phyloP scores from a whole-genome alignment of 352 stramenopile genomes.

The Phytophthora macrochlamydospora region DNA sequence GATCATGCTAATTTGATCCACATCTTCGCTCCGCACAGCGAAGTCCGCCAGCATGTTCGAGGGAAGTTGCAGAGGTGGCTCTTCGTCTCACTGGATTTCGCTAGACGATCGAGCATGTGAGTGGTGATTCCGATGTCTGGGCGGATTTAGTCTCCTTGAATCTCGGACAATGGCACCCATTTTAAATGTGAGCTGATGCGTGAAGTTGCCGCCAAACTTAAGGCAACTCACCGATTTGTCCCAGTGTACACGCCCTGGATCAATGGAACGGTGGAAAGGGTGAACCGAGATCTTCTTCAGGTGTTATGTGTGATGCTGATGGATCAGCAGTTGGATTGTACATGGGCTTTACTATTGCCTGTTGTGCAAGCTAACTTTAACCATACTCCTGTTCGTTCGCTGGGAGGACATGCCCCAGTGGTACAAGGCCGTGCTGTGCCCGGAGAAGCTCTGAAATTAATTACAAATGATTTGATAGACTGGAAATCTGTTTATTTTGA shows the following conservation, averaged over 20 bases:
- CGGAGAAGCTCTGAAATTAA: too few species aligned
- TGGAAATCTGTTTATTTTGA: too few species aligned
- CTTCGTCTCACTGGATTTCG: conserved; percentile 13
- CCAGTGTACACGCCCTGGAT: not conserved
- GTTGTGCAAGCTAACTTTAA: not conserved
- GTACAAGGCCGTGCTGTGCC: too few species aligned
- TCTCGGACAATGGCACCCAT: not conserved
- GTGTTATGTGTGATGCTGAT: not conserved
- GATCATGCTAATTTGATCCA: conserved; percentile 31
- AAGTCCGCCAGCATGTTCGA: not conserved
- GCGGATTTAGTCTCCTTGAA: conserved; percentile 8
- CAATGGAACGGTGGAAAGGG: not conserved
- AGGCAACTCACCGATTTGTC: not conserved
- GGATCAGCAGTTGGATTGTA: not conserved
- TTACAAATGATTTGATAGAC: too few species aligned
- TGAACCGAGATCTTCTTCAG: not conserved
- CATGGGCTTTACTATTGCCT: not conserved
- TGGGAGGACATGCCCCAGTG: not conserved
- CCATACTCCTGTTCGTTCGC: not conserved
- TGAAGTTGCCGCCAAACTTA: not conserved
- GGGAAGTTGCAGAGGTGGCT: conserved; percentile 21
- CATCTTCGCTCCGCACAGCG: conserved; percentile 18
- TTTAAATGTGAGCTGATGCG: not conserved
- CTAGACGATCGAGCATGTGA: conserved; percentile 22
- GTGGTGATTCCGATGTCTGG: conserved; percentile 11